These are phyloP conservation scores for Ceratocystis alfenasii DNA, from an alignment of 2,329 filamentous ascomycete species.

Conservation along the genomic window DNA sequence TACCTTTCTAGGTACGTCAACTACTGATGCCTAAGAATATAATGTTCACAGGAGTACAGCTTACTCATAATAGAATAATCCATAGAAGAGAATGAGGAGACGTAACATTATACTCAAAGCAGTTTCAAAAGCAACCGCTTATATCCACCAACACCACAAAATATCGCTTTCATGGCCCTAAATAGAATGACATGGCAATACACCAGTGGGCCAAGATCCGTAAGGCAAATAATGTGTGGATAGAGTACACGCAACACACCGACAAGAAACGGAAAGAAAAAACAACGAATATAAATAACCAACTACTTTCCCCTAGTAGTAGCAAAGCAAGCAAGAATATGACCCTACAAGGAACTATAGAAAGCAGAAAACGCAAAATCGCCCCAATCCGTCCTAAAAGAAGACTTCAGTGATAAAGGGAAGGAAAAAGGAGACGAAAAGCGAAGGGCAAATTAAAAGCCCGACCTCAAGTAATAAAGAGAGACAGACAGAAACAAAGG, in stretches of 20 bases:
- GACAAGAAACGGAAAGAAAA: neutral
- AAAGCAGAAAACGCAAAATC: neutral
- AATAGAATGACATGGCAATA: neutral
- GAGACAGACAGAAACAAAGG: slow-evolving; percentile 24
- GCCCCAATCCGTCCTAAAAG: neutral
- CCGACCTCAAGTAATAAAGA: neutral
- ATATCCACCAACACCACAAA: neutral
- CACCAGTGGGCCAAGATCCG: neutral
- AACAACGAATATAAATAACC: neutral
- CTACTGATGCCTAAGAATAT: neutral
- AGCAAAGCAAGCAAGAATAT: slow-evolving; percentile 1
- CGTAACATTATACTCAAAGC: neutral
- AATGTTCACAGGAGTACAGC: neutral
- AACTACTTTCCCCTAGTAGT: too few species aligned
- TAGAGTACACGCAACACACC: neutral
- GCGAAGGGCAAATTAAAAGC: slow-evolving; percentile 12
- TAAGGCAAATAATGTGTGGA: neutral
- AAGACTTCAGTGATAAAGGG: too few species aligned
- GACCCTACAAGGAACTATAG: neutral
- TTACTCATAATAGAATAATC: neutral
- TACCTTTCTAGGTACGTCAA: neutral
- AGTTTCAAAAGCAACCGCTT: neutral
- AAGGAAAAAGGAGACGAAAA: slow-evolving; percentile 21
- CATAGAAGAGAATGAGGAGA: neutral
- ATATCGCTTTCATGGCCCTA: neutral